Evolutionary conservation across 768 basidiomycete species (phyloP).

Genomic region (Hortiboletus campestris): DNA sequence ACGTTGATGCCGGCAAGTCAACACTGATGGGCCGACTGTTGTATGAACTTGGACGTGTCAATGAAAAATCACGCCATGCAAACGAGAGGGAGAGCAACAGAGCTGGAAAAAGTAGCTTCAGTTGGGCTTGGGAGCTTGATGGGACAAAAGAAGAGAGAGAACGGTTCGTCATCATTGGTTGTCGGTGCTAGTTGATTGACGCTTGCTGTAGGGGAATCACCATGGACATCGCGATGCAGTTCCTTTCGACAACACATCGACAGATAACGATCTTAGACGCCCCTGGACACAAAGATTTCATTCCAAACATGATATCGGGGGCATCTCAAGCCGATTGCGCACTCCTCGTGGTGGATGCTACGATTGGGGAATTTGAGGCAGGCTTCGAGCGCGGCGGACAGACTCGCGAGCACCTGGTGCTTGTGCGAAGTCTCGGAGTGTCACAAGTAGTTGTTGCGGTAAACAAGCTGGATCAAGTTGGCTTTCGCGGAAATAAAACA

Average conservation of each 20-base stretch:
- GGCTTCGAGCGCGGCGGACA: constrained; percentile 95
- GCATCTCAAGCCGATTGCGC: constrained; percentile 97
- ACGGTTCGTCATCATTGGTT: constrained; percentile 50
- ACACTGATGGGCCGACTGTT: constrained; percentile 94
- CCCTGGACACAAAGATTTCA: constrained; percentile 95
- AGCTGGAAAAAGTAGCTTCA: constrained; percentile 92
- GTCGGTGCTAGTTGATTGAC: constrained; percentile 3
- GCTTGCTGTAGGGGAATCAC: constrained; percentile 77
- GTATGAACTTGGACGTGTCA: constrained; percentile 86
- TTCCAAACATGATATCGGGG: constrained; percentile 99
- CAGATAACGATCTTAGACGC: constrained; percentile 94
- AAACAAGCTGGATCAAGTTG: constrained; percentile 92
- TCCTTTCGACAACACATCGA: constrained; percentile 67
- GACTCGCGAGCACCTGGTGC: constrained; percentile 89
- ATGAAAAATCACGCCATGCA: constrained; percentile 77
- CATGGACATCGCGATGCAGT: constrained; percentile 92
- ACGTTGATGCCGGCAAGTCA: constrained; percentile 98
- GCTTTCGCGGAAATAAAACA: constrained; percentile 16
- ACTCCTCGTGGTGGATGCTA: constrained; percentile 87
- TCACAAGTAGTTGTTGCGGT: constrained; percentile 88
- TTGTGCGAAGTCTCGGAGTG: constrained; percentile 91
- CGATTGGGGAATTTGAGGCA: constrained; percentile 91
- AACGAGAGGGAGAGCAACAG: constrained; percentile 90
- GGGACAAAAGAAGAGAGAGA: constrained; percentile 91
- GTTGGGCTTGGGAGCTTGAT: constrained; percentile 98